phyloP scores from a whole-genome alignment of 108 stramenopile species.

The Cyclotella baltica region DNA sequence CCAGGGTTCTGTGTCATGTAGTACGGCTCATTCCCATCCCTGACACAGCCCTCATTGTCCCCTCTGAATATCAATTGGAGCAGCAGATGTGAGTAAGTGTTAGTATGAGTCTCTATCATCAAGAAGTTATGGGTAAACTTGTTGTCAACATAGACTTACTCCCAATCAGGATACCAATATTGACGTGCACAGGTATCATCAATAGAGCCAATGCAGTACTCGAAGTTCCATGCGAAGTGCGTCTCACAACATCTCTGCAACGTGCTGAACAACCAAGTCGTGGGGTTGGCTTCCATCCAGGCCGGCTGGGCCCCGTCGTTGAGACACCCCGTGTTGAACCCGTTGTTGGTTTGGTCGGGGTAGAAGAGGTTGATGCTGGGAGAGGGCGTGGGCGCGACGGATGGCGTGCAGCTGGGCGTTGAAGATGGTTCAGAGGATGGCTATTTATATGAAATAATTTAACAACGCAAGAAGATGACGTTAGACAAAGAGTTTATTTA shows the following conservation, averaged over 20 bases:
- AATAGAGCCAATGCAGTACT: background rate
- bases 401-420: background rate
- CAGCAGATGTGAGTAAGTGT: too few relatives aligned
- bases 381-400: background rate
- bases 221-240: conserved; percentile 1
- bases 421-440: background rate
- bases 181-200: background rate
- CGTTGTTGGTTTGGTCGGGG: background rate
- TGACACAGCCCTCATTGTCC: background rate
- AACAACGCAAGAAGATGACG: too few relatives aligned
- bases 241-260: conserved; percentile 1
- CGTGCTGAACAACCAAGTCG: background rate
- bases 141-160: too few relatives aligned
- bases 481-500: too few relatives aligned
- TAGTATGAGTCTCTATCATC: too few relatives aligned
- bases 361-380: conserved; percentile 5
- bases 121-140: too few relatives aligned
- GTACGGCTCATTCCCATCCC: conserved; percentile 2
- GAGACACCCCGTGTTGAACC: background rate
- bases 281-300: background rate
- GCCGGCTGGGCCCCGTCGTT: background rate
- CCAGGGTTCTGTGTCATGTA: conserved; percentile 2
- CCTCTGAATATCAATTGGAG: too few relatives aligned
- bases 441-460: too few relatives aligned
- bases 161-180: background rate